phyloP scores from a whole-genome alignment of 2,329 filamentous ascomycete species.

The Botrytis byssoidea region DNA sequence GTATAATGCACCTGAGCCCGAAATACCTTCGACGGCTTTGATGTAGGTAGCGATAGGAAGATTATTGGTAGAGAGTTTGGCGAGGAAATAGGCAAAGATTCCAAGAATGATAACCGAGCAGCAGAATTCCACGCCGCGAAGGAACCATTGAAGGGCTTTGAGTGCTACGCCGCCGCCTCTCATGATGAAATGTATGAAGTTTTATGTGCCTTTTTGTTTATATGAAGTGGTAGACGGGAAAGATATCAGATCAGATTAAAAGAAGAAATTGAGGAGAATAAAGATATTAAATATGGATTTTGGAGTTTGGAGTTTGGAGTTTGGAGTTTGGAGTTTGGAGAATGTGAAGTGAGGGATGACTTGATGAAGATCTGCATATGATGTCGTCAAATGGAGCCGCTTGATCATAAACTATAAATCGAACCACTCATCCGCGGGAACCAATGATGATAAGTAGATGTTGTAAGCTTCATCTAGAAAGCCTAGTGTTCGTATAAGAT shows the following conservation, averaged over 20 bases:
- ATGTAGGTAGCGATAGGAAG: slow-evolving; percentile 62
- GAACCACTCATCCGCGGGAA: neutral
- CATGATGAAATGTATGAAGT: slow-evolving; percentile 47
- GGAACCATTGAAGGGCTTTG: slow-evolving; percentile 65
- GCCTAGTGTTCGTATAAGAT: neutral
- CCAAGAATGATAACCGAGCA: slow-evolving; percentile 72
- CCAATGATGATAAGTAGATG: neutral
- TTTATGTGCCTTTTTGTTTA: neutral
- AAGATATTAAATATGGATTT: neutral
- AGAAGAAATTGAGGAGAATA: neutral
- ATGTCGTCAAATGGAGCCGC: slow-evolving; percentile 5
- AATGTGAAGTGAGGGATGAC: neutral
- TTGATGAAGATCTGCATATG: slow-evolving; percentile 1
- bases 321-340: neutral
- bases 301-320: no score
- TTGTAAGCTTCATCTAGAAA: neutral
- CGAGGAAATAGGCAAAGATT: slow-evolving; percentile 83
- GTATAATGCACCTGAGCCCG: slow-evolving; percentile 74
- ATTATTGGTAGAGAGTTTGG: slow-evolving; percentile 64
- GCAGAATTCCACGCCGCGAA: slow-evolving; percentile 72
- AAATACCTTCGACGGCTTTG: slow-evolving; percentile 74
- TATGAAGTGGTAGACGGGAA: neutral
- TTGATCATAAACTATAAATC: neutral
- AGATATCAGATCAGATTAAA: neutral
- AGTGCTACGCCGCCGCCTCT: slow-evolving; percentile 60